These are phyloP conservation scores for Sugiyamaella sp. DNA, from an alignment of 1,139 yeast species.

Conservation along the genomic window DNA sequence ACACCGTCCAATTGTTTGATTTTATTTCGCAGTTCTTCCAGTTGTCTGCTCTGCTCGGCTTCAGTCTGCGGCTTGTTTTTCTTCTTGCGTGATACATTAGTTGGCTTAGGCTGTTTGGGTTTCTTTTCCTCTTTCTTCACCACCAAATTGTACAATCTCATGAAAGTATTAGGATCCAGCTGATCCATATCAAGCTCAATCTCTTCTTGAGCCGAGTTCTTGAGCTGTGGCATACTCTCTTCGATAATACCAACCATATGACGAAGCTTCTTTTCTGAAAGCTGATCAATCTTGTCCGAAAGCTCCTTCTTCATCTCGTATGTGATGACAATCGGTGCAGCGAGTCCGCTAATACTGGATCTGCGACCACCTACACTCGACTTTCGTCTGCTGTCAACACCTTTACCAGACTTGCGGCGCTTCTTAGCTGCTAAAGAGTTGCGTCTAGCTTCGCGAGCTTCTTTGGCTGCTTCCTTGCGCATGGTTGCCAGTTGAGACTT, in stretches of 20 bases:
- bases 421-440: slow-evolving; percentile 29
- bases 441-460: slow-evolving; percentile 47
- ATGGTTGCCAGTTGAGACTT: slow-evolving; percentile 78
- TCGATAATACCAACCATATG: slow-evolving; percentile 84
- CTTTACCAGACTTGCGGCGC: slow-evolving; percentile 28
- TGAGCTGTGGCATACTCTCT: slow-evolving; percentile 81
- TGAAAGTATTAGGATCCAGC: slow-evolving; percentile 79
- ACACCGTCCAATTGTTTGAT: slow-evolving; percentile 70
- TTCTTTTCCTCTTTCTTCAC: slow-evolving; percentile 56
- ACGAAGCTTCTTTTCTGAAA: slow-evolving; percentile 79
- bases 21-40: slow-evolving; percentile 82
- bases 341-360: slow-evolving; percentile 25
- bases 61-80: slow-evolving; percentile 60
- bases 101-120: slow-evolving; percentile 37
- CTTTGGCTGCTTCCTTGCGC: slow-evolving; percentile 69
- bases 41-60: slow-evolving; percentile 74
- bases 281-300: slow-evolving; percentile 73
- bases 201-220: slow-evolving; percentile 73
- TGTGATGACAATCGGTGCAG: slow-evolving; percentile 49
- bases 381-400: slow-evolving; percentile 14
- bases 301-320: slow-evolving; percentile 97
- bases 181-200: slow-evolving; percentile 96
- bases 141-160: slow-evolving; percentile 79
- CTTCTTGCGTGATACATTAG: slow-evolving; percentile 45
- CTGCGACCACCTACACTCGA: slow-evolving; percentile 19